Evolutionary conservation across 176 grass and related monocot genomes (phyloP), one percentile per base, ranked within the genome.

Genomic region (Cenchrus purpureus): DNA sequence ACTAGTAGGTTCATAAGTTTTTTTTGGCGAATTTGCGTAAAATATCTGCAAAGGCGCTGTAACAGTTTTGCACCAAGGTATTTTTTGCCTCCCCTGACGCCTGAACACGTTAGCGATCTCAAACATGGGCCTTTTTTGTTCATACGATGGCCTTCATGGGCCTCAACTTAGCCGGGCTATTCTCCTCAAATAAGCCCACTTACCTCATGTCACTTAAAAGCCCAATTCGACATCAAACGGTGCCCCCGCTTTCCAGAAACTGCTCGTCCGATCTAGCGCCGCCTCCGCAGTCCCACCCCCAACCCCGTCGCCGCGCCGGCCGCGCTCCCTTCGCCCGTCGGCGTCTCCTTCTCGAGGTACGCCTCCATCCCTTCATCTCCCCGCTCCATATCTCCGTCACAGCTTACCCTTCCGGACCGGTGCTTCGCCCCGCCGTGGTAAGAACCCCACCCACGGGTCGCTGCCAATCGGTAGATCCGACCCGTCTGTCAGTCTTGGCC

Each of bases 331-430:
- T 50, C 12, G 10, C 28, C 28, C 65, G 44, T 72, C 76, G 67
- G 19, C 15, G 34, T 9, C 76, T 73, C 55, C 57, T 37, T 20
- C 55, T 64, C 66, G 19, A 63, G 84, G 76, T 86, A 79, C 55
- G 61, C 15, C 1, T 17, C 65, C 34, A 7, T 12, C 13, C 63
- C 29, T 80, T 42, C 65, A 61, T 40, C 19, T 45, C 55, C 19
- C 19, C 2, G 37, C 14, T 59, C 7, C 6, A 6, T 69, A 15
- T 1, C 65, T 43, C 65, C 12, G 6, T 12, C 52, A 15, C 49
- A 3, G 12, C 12, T 54, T 54, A 34, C 10, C 11, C 31, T 6
- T 68, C 50, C 17, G 3, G 48, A 12, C 8, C 1, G 0, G 29
- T 40, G 31, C 63, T 68, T 53, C 46, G 2, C 2, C 15, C 10